Base-by-base conservation (phyloP, 163 green algal species). In the Scenedesmus sp. region DNA sequence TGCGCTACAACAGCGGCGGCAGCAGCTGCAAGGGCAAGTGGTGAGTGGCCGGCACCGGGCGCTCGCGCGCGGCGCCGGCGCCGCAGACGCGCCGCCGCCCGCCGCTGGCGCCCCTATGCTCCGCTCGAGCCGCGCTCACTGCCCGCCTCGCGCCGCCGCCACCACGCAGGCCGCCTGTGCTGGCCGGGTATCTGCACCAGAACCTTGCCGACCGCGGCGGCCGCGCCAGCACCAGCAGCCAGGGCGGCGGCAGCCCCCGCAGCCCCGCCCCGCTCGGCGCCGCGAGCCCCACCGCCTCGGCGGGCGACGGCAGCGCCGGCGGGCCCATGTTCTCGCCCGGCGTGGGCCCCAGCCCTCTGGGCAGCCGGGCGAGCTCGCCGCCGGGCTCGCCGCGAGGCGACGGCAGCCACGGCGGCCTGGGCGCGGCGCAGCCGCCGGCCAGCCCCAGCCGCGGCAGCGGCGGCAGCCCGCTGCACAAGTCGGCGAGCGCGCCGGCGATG, bases 21-120 rank as follows among this genome's bases (percentile, higher is more conserved):
- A 77, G 33, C 33, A 65, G n/a, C n/a, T n/a, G 67, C 67, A 65
- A 45, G 33, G 51, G 22, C 53, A 77, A 56, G 50, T 77, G 69
- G 69, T 77, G 54, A 66, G 69, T 56, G 39, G 39, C 39, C 7
- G 6, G 39, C 39, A 47, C 7, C 39, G n/a, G n/a, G n/a, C n/a
- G n/a, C n/a, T n/a, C n/a, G n/a, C n/a, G n/a, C n/a, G n/a, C n/a
- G n/a, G n/a, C n/a, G n/a, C n/a, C n/a, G n/a, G n/a, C n/a, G n/a
- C n/a, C n/a, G n/a, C n/a, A n/a, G n/a, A n/a, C n/a, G n/a, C n/a
- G n/a, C n/a, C n/a, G n/a, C n/a, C n/a, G n/a, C n/a, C n/a, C n/a
- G n/a, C n/a, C n/a, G n/a, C n/a, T n/a, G n/a, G n/a, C n/a, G n/a
- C n/a, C n/a, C n/a, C n/a, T n/a, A n/a, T n/a, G n/a, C n/a, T n/a